Evolutionary conservation across 306 rosid species (phyloP).

Genomic region (Potentilla sterilis): DNA sequence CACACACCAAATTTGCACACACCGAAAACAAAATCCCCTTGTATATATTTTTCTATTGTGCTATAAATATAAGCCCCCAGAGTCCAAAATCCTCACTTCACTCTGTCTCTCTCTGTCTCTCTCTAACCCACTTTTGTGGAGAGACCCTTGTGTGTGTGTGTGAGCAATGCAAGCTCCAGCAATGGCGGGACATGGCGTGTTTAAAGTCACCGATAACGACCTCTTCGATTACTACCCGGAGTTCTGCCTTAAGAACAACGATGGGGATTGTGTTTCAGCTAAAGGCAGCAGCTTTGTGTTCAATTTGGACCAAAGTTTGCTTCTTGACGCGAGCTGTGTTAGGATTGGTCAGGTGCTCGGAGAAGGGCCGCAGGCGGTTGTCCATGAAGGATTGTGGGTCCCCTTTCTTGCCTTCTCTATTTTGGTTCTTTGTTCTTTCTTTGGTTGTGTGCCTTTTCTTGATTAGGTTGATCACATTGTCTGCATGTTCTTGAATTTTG

Average conservation of each 20-base stretch:
- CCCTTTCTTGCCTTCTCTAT: not conserved
- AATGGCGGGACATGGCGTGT: slow-evolving; percentile 31
- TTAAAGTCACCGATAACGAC: slow-evolving; percentile 11
- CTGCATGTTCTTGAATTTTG: slow-evolving; percentile 24
- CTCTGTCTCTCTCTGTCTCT: too few relatives aligned
- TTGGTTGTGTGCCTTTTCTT: slow-evolving; percentile 1
- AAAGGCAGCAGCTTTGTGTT: slow-evolving; percentile 29
- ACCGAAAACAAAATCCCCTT: not conserved
- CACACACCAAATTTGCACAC: not conserved
- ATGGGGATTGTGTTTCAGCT: not conserved
- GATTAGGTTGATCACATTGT: slow-evolving; percentile 29
- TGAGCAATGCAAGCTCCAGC: slow-evolving; percentile 30
- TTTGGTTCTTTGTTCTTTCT: not conserved
- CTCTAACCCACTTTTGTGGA: too few relatives aligned
- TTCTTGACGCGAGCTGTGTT: slow-evolving; percentile 30
- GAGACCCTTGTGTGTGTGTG: slow-evolving; percentile 6
- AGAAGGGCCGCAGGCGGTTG: slow-evolving; percentile 40
- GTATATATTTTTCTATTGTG: not conserved
- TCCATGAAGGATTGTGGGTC: slow-evolving; percentile 56
- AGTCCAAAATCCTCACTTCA: slow-evolving; percentile 8
- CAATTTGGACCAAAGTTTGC: slow-evolving; percentile 36
- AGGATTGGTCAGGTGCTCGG: slow-evolving; percentile 27
- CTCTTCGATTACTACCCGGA: not conserved
- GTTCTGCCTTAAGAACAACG: slow-evolving; percentile 4
- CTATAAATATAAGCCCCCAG: slow-evolving; percentile 2